These are phyloP conservation scores for Strobilomyces dryophilus DNA, from an alignment of 768 basidiomycete species.

Conservation along the genomic window DNA sequence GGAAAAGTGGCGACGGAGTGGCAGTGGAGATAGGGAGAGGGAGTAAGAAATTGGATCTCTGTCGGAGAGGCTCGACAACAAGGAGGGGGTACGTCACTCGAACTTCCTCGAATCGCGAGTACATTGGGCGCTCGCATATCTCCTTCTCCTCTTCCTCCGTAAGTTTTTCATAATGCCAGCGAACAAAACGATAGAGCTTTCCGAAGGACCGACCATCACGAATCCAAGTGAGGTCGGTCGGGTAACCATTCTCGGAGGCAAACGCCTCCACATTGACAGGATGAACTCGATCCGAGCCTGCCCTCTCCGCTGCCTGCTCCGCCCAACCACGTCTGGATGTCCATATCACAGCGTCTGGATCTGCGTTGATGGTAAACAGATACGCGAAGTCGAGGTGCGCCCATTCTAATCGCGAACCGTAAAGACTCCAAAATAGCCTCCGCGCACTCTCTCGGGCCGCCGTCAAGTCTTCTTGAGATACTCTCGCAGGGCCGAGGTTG, in stretches of 20 bases:
- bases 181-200: conserved; percentile 48
- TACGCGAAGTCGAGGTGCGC: conserved; percentile 59
- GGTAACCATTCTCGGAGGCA: conserved; percentile 42
- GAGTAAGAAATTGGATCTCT: conserved; percentile 57
- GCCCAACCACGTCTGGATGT: conserved; percentile 47
- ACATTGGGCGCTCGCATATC: conserved; percentile 29
- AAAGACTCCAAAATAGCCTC: conserved; percentile 56
- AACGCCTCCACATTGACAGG: conserved; percentile 43
- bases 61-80: conserved; percentile 47
- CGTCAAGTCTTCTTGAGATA: conserved; percentile 23
- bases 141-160: conserved; percentile 45
- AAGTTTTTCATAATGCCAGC: conserved; percentile 53
- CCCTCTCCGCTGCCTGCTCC: conserved; percentile 7
- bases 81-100: conserved; percentile 60
- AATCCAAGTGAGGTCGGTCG: conserved; percentile 50
- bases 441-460: conserved; percentile 52
- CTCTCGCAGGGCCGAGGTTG: conserved; percentile 25
- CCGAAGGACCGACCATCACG: conserved; percentile 42
- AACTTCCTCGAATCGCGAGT: conserved; percentile 28
- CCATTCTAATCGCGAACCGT: conserved; percentile 59
- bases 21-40: conserved; percentile 37
- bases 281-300: conserved; percentile 7
- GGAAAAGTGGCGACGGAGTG: conserved; percentile 28
- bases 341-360: conserved; percentile 40
- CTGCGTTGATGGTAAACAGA: conserved; percentile 43